Conservation (phyloP, 495 filamentous ascomycete species). For the Daldinia concentrica region DNA sequence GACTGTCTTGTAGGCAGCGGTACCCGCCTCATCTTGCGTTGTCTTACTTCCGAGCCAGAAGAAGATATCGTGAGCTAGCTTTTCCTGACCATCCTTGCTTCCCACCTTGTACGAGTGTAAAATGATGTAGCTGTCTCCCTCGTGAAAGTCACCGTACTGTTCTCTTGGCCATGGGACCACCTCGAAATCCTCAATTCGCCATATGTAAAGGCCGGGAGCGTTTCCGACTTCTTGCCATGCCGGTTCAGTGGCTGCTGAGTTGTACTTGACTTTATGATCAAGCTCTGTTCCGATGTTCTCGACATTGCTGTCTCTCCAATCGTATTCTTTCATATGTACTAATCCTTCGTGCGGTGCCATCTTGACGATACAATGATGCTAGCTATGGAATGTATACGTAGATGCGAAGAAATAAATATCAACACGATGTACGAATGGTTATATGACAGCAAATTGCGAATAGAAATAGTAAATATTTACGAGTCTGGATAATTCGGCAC, state of each 20-base stretch:
- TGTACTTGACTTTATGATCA: conserved; percentile 71
- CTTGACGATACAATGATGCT: not conserved
- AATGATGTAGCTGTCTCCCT: conserved; percentile 71
- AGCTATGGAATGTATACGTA: not conserved
- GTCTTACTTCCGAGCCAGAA: conserved; percentile 70
- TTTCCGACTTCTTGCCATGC: conserved; percentile 68
- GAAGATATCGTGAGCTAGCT: conserved; percentile 65
- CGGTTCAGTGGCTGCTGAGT: conserved; percentile 66
- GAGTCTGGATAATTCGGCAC: not conserved
- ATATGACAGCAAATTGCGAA: no score
- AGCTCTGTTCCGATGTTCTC: conserved; percentile 66
- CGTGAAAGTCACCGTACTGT: conserved; percentile 64
- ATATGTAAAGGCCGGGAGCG: conserved; percentile 62
- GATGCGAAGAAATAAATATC: not conserved
- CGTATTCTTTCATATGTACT: conserved; percentile 66
- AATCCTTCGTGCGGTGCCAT: conserved; percentile 67
- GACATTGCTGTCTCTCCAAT: conserved; percentile 71
- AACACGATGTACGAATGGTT: not conserved
- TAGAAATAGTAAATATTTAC: not conserved
- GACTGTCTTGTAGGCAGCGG: conserved; percentile 72
- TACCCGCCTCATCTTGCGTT: conserved; percentile 69
- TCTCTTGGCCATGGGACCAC: conserved; percentile 66
- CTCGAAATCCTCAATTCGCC: conserved; percentile 70
- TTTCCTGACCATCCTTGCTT: conserved; percentile 50
- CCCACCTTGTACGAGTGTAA: conserved; percentile 64